Evolutionary conservation across 192 early-diverging fungal species (phyloP).

Genomic region (Umbelopsis vinacea): DNA sequence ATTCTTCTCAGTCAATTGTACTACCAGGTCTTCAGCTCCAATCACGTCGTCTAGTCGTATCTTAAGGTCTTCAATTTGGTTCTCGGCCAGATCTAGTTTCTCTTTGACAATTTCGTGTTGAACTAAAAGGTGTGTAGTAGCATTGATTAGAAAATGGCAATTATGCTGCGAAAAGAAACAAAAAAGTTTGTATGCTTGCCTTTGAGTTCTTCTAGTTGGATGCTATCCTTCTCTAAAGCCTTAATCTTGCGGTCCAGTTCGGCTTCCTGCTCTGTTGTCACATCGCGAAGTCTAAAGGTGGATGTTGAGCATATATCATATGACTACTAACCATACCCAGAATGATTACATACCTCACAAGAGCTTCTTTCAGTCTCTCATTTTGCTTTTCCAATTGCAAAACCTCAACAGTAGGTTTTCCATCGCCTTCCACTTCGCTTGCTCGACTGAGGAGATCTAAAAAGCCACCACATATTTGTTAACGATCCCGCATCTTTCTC

Average conservation of each 20-base stretch:
- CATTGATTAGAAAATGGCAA: neutral
- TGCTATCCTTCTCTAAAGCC: conserved; percentile 72
- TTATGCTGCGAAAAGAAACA: neutral
- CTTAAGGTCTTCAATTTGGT: conserved; percentile 82
- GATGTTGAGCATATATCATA: conserved; percentile 2
- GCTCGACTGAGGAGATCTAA: conserved; percentile 30
- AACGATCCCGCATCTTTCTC: too few species aligned
- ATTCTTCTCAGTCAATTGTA: conserved; percentile 84
- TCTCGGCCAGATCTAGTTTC: conserved; percentile 66
- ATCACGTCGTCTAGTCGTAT: conserved; percentile 79
- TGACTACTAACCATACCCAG: neutral
- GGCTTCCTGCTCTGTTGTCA: conserved; percentile 72
- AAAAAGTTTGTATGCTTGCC: conserved; percentile 37
- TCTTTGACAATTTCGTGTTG: conserved; percentile 60
- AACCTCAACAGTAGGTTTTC: conserved; percentile 57
- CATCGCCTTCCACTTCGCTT: conserved; percentile 43
- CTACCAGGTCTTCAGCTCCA: conserved; percentile 85
- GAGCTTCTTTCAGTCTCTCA: conserved; percentile 86
- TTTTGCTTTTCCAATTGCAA: conserved; percentile 81
- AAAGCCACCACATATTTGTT: neutral
- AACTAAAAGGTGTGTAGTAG: conserved; percentile 24
- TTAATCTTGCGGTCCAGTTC: conserved; percentile 66
- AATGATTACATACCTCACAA: conserved; percentile 59
- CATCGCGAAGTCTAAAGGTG: conserved; percentile 70
- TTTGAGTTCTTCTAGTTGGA: conserved; percentile 58